Evolutionary conservation across 192 early-diverging fungal genomes (phyloP), one percentile per base, ranked within the genome.

Genomic region (Rhizoclosmatium sp.): DNA sequence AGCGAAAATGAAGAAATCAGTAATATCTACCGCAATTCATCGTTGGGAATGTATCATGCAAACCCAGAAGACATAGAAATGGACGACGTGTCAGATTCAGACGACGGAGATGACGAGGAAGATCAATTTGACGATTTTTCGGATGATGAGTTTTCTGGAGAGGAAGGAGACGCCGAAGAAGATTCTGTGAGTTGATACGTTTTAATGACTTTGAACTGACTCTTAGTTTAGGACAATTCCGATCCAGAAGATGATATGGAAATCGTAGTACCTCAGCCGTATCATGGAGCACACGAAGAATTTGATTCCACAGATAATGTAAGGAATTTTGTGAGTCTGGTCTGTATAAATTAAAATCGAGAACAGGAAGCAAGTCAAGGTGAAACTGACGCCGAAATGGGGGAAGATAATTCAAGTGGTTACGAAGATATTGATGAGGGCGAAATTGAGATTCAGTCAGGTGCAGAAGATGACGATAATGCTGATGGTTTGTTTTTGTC

Each of bases 1-100:
- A 85, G 84, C 61, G 85, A 86, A 46, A 49, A 69, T n/a, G 87
- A 90, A 23, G 94, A 95, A 71, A 90, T 96, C 10, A 90, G 93
- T 31, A 92, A 95, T 73, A 82, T 95, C 3, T 95, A 94, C 81
- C 89, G 93, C 49, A 93, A 93, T 61, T 95, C 94, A 16, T 89
- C 94, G 1, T 87, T 97, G 4, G 93, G 93, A 40, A 92, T 95
- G 88, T 91, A 92, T 71, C 91, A 93, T 80, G 68, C 71, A 10
- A 88, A 90, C 59, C 91, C 89, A 19, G 91, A 95, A 47, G 92
- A 95, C 23, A 91, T 89, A 66, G 89, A 91, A 60, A 89, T 94
- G 75, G 84, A 86, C 67, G 84, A 91, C 67, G 76, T 84, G 59
- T 83, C 87, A 7, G 86, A 87, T 14, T 85, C 85, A 4, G 86